phyloP scores from a whole-genome alignment of 2,329 filamentous ascomycete species.

The Alternaria panax region DNA sequence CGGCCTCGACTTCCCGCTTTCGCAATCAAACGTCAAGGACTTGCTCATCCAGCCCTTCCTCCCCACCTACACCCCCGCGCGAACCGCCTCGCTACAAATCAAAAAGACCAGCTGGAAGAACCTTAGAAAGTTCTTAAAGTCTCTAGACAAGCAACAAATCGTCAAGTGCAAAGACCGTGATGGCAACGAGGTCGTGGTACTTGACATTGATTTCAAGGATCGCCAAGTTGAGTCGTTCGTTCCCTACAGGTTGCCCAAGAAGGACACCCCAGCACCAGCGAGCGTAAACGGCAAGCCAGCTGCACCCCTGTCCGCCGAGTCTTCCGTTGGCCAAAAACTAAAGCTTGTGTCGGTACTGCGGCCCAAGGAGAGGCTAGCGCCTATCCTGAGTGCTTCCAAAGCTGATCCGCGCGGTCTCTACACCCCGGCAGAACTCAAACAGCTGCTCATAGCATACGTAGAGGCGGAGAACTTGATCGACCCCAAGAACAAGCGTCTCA shows the following conservation, averaged over 20 bases:
- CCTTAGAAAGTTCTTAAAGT: conserved; percentile 73
- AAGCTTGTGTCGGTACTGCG: conserved; percentile 63
- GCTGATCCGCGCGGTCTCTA: conserved; percentile 64
- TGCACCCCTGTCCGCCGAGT: conserved; percentile 49
- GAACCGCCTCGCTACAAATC: conserved; percentile 67
- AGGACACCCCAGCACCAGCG: conserved; percentile 51
- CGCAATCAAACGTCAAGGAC: conserved; percentile 69
- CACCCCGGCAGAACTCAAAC: conserved; percentile 66
- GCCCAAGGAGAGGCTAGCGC: conserved; percentile 64
- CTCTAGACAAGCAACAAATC: conserved; percentile 69
- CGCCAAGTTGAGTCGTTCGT: conserved; percentile 62
- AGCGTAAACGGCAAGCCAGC: conserved; percentile 52
- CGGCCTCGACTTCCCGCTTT: conserved; percentile 67
- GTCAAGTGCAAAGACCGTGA: conserved; percentile 70
- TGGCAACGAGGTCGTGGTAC: conserved; percentile 68
- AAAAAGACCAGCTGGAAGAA: conserved; percentile 77
- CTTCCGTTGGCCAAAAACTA: conserved; percentile 57
- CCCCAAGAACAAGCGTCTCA: conserved; percentile 65
- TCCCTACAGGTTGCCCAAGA: conserved; percentile 69
- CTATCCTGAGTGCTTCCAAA: conserved; percentile 61
- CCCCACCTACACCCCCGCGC: conserved; percentile 63
- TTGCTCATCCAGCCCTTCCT: conserved; percentile 72
- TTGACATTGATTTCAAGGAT: conserved; percentile 71
- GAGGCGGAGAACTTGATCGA: conserved; percentile 65
- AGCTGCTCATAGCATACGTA: conserved; percentile 65